Conservation (phyloP, 2,329 filamentous ascomycete species). For the Neonectria punicea region DNA sequence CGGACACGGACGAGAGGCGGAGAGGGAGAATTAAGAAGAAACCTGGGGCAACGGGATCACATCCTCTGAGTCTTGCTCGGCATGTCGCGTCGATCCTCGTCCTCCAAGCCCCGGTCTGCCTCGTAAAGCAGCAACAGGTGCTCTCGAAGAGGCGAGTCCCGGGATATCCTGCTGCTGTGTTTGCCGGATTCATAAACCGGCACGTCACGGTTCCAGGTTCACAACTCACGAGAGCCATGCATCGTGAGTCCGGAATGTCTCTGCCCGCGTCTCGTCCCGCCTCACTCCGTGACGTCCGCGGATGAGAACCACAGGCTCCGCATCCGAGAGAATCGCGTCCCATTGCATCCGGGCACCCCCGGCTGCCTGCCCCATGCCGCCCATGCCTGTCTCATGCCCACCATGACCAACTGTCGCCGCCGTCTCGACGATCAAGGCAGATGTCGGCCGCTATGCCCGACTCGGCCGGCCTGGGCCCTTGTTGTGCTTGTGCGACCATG, state of each 20-base stretch:
- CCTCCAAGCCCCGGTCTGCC: constrained; percentile 5
- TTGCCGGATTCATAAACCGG: neutral
- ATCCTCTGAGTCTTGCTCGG: constrained; percentile 15
- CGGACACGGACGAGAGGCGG: constrained; percentile 7
- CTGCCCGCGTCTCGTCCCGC: constrained; percentile 11
- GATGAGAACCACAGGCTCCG: neutral
- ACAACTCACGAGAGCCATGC: constrained; percentile 13
- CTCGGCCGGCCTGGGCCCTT: constrained; percentile 32
- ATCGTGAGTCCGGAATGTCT: constrained; percentile 1
- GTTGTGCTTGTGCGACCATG: constrained; percentile 27
- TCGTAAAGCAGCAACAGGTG: constrained; percentile 7
- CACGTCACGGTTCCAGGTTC: neutral
- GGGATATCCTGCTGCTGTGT: neutral
- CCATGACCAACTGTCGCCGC: constrained; percentile 36
- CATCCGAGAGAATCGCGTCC: neutral
- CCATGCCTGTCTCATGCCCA: constrained; percentile 7
- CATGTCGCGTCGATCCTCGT: constrained; percentile 18
- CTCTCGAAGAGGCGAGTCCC: neutral
- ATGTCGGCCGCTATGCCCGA: constrained; percentile 38
- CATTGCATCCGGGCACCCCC: constrained; percentile 9
- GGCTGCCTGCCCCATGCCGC: constrained; percentile 14
- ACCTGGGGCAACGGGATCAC: constrained; percentile 9
- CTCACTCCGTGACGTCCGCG: constrained; percentile 1
- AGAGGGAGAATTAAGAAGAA: neutral
- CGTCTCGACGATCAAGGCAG: constrained; percentile 38